Percentiles rank a stretch among this genome's conserved stretches.
These are phyloP conservation scores for Eucalyptus victrix DNA, from an alignment of 345 rosid species.

Conservation along the genomic window DNA sequence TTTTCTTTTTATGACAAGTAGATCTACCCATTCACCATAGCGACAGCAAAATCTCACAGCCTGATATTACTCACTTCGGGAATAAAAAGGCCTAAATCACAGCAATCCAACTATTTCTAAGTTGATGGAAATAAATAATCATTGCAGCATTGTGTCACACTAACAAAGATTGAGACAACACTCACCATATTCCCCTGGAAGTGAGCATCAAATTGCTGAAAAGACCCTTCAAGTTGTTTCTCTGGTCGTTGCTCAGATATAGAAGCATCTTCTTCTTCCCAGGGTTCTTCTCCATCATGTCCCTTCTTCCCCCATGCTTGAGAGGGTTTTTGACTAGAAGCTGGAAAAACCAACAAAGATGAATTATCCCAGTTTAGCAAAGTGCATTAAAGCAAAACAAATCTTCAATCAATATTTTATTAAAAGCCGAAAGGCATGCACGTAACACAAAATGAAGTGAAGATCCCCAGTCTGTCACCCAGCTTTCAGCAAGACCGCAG, in stretches of 20 bases:
- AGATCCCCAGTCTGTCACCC: background rate
- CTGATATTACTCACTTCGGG: background rate
- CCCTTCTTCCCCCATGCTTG: conserved; percentile 62
- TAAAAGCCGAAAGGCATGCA: background rate
- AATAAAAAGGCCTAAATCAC: background rate
- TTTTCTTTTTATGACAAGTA: background rate
- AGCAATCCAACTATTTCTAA: background rate
- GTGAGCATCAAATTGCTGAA: conserved; percentile 38
- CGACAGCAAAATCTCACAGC: background rate
- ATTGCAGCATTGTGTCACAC: background rate
- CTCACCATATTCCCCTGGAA: conserved; percentile 45
- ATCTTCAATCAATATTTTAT: background rate
- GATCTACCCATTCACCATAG: background rate
- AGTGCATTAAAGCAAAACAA: background rate
- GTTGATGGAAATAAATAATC: background rate
- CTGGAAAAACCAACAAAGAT: background rate
- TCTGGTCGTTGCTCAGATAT: conserved; percentile 55
- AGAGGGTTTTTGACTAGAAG: conserved; percentile 34
- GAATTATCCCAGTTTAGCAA: background rate
- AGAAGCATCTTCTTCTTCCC: conserved; percentile 74
- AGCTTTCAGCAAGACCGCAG: background rate
- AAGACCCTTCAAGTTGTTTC: conserved; percentile 43
- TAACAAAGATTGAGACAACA: background rate
- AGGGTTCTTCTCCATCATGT: conserved; percentile 57
- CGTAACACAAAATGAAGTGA: background rate